A percentile compares a stretch with the other conserved stretches of the same genome.
Conservation (phyloP, 2,329 filamentous ascomycete genomes). For the Neonectria magnoliae region DNA sequence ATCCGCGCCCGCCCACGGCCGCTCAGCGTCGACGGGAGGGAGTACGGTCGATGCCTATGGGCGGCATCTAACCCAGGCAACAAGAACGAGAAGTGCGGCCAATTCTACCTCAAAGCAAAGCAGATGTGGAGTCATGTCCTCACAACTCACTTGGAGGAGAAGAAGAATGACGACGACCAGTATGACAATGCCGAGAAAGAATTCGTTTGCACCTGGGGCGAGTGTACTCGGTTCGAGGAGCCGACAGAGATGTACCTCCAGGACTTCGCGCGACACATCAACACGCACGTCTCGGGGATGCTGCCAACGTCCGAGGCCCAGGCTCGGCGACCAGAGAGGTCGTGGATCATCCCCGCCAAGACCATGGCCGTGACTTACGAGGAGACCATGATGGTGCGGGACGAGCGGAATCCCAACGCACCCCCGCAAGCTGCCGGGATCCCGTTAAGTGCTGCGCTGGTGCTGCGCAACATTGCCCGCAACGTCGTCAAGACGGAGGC, state of each 20-base stretch:
- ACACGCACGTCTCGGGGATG: conserved; percentile 69
- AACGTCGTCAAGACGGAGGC: conserved; percentile 71
- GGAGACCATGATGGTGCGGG: conserved; percentile 65
- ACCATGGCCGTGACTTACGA: conserved; percentile 65
- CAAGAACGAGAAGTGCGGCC: conserved; percentile 60
- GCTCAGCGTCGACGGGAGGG: conserved; percentile 70
- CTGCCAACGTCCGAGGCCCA: conserved; percentile 38
- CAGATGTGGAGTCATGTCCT: conserved; percentile 80
- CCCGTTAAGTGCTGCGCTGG: conserved; percentile 79
- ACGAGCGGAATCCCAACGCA: conserved; percentile 67
- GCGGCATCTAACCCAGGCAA: conserved; percentile 56
- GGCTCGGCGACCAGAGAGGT: conserved; percentile 35
- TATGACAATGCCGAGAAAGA: conserved; percentile 64
- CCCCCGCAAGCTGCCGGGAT: conserved; percentile 76
- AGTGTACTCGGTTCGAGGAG: conserved; percentile 66
- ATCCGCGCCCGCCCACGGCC: conserved; percentile 80
- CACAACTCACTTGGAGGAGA: conserved; percentile 67
- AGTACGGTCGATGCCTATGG: conserved; percentile 77
- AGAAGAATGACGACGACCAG: conserved; percentile 64
- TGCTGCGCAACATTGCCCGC: conserved; percentile 80
- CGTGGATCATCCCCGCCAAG: conserved; percentile 65
- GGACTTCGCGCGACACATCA: conserved; percentile 71
- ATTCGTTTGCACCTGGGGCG: conserved; percentile 73
- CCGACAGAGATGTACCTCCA: conserved; percentile 58
- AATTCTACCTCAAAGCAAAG: conserved; percentile 70